phyloP scores from a whole-genome alignment of 2,329 filamentous ascomycete genomes.

The Epichloe bromicola region DNA sequence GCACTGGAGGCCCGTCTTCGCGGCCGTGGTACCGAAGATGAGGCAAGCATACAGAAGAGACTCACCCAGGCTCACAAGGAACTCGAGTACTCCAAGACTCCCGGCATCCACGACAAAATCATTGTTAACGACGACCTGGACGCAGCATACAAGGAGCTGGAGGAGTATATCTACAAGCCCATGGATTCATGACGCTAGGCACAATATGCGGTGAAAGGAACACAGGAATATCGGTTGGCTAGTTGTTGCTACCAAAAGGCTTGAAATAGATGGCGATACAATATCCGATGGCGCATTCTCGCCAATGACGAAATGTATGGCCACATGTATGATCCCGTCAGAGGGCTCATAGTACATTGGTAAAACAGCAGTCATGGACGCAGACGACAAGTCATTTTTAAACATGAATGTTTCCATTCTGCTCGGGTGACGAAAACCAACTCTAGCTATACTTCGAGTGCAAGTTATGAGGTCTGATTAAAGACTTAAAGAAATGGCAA shows the following conservation, averaged over 20 bases:
- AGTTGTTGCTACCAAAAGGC: background rate
- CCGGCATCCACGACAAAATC: conserved; percentile 35
- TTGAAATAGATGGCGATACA: background rate
- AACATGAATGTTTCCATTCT: conserved; percentile 6
- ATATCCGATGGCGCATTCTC: too few relatives aligned
- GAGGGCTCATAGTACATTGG: background rate
- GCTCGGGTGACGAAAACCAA: conserved; percentile 15
- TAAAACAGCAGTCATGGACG: background rate
- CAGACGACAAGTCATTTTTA: background rate
- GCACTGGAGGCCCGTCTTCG: conserved; percentile 62
- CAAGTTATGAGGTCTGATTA: conserved; percentile 24
- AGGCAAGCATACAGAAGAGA: conserved; percentile 56
- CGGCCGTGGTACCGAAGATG: conserved; percentile 65
- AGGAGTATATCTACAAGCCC: conserved; percentile 32
- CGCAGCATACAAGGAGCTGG: conserved; percentile 39
- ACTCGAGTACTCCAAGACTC: conserved; percentile 56
- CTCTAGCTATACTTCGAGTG: conserved; percentile 16
- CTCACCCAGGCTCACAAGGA: conserved; percentile 61
- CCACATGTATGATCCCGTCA: background rate
- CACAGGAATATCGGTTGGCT: background rate
- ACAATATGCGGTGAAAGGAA: background rate
- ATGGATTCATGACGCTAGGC: conserved; percentile 6
- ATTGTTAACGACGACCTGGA: conserved; percentile 33
- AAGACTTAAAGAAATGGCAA: conserved; percentile 25
- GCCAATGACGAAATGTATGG: background rate